Percentiles rank a stretch among this genome's conserved stretches.
Conservation (phyloP, 2,329 filamentous ascomycete genomes). For the Neocucurbitaria cava region DNA sequence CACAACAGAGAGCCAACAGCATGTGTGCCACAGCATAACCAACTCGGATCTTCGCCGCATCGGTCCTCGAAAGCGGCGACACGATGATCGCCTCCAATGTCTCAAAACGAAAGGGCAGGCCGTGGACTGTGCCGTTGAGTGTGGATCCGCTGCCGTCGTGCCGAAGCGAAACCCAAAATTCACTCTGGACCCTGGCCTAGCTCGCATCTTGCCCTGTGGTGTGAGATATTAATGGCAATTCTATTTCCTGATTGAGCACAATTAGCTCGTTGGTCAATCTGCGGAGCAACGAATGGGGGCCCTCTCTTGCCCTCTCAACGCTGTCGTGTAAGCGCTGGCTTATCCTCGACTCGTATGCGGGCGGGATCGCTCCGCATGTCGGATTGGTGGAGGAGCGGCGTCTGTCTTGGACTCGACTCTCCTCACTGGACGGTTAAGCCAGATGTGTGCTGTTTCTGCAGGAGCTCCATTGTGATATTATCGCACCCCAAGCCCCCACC, state of each 20-base stretch:
- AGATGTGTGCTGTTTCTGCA: slow-evolving; percentile 46
- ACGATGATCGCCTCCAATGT: slow-evolving; percentile 34
- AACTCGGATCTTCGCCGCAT: slow-evolving; percentile 35
- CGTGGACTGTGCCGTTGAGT: slow-evolving; percentile 12
- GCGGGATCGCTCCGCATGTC: slow-evolving; percentile 31
- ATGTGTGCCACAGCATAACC: slow-evolving; percentile 27
- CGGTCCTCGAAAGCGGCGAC: slow-evolving; percentile 23
- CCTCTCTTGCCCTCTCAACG: slow-evolving; percentile 34
- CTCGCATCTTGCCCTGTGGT: slow-evolving; percentile 16
- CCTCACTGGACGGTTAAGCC: slow-evolving; percentile 38
- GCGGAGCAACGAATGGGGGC: slow-evolving; percentile 38
- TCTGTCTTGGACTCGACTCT: slow-evolving; percentile 26
- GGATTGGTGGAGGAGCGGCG: slow-evolving; percentile 39
- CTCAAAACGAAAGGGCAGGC: slow-evolving; percentile 20
- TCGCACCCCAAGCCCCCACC: slow-evolving; percentile 42
- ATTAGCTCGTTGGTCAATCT: slow-evolving; percentile 28
- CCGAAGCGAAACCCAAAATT: slow-evolving; percentile 1
- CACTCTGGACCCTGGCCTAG: slow-evolving; percentile 21
- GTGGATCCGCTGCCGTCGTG: slow-evolving; percentile 27
- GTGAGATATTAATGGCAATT: slow-evolving; percentile 45
- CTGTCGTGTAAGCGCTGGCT: slow-evolving; percentile 45
- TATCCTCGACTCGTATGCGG: slow-evolving; percentile 33
- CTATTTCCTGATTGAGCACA: slow-evolving; percentile 25
- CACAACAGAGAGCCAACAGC: slow-evolving; percentile 10
- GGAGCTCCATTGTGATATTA: slow-evolving; percentile 35